A percentile compares a stretch with the other conserved stretches of the same genome.
phyloP scores from a whole-genome alignment of 208 protist genomes.

The Trypanosoma scelopori region DNA sequence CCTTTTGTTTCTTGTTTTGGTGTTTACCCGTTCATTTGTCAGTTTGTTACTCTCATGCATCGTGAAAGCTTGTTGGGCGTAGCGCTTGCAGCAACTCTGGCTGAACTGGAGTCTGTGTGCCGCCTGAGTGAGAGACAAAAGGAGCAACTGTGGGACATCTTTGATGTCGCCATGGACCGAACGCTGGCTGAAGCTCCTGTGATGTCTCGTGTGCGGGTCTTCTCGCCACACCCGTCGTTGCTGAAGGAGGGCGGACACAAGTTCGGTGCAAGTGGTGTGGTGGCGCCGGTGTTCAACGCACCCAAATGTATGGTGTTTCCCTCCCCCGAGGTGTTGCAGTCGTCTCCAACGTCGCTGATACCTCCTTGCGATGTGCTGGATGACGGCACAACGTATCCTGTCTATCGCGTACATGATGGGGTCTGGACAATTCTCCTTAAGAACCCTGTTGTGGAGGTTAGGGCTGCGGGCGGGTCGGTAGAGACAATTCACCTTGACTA shows the following conservation, averaged over 20 bases:
- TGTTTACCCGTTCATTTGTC: not conserved
- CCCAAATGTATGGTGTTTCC: constrained; percentile 8
- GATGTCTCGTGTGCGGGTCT: constrained; percentile 52
- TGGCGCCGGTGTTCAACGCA: not conserved
- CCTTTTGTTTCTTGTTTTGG: too few relatives aligned
- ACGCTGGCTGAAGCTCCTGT: constrained; percentile 60
- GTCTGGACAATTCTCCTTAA: constrained; percentile 87
- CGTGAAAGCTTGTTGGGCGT: constrained; percentile 66
- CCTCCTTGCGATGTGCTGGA: constrained; percentile 19
- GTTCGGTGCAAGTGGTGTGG: not conserved
- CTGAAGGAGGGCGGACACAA: not conserved
- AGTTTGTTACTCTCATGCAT: constrained; percentile 47
- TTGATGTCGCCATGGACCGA: constrained; percentile 72
- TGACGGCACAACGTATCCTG: constrained; percentile 61
- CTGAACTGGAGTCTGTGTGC: constrained; percentile 49
- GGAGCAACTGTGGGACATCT: constrained; percentile 75
- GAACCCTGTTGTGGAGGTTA: constrained; percentile 65
- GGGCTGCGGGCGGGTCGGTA: constrained; percentile 51
- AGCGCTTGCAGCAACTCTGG: constrained; percentile 66
- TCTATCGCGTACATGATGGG: constrained; percentile 69
- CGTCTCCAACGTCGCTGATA: not conserved
- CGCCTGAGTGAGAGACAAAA: constrained; percentile 58
- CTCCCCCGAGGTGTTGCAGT: not conserved
- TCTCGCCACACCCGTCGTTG: constrained; percentile 30
- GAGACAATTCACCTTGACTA: constrained; percentile 77